phyloP scores from a whole-genome alignment of 2,329 filamentous ascomycete genomes.

The Colletotrichum phormii region DNA sequence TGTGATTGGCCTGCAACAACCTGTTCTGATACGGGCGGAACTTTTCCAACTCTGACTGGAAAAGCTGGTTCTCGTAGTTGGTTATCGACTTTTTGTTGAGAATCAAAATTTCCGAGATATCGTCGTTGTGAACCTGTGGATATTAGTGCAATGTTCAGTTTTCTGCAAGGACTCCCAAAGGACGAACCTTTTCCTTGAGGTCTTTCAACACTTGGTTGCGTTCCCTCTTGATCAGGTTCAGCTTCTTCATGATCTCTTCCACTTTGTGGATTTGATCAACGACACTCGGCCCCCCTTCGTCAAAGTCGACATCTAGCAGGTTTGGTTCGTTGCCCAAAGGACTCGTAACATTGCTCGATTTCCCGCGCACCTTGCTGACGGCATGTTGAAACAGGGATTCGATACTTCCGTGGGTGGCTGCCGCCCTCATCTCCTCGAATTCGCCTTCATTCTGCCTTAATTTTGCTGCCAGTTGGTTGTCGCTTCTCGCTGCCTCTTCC shows the following conservation, averaged over 20 bases:
- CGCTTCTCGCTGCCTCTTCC: slow-evolving; percentile 88
- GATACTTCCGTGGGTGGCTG: slow-evolving; percentile 86
- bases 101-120: slow-evolving; percentile 97
- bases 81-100: slow-evolving; percentile 97
- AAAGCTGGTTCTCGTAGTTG: slow-evolving; percentile 91
- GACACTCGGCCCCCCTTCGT: slow-evolving; percentile 82
- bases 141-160: slow-evolving; percentile 38
- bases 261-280: slow-evolving; percentile 89
- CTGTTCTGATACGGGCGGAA: slow-evolving; percentile 93
- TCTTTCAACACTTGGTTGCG: slow-evolving; percentile 93
- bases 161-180: neutral
- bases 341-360: slow-evolving; percentile 70
- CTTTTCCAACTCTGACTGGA: slow-evolving; percentile 97
- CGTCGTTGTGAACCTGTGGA: slow-evolving; percentile 87
- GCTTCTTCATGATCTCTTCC: slow-evolving; percentile 89
- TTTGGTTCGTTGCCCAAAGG: slow-evolving; percentile 76
- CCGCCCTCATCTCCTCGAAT: slow-evolving; percentile 94
- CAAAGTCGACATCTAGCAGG: slow-evolving; percentile 92
- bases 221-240: slow-evolving; percentile 93
- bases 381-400: slow-evolving; percentile 91
- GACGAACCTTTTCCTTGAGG: slow-evolving; percentile 90
- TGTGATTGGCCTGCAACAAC: slow-evolving; percentile 92
- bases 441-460: slow-evolving; percentile 87
- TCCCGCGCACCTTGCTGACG: slow-evolving; percentile 80
- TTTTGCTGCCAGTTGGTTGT: slow-evolving; percentile 84